phyloP scores from a whole-genome alignment of 768 basidiomycete species.

The Suillus americanus region DNA sequence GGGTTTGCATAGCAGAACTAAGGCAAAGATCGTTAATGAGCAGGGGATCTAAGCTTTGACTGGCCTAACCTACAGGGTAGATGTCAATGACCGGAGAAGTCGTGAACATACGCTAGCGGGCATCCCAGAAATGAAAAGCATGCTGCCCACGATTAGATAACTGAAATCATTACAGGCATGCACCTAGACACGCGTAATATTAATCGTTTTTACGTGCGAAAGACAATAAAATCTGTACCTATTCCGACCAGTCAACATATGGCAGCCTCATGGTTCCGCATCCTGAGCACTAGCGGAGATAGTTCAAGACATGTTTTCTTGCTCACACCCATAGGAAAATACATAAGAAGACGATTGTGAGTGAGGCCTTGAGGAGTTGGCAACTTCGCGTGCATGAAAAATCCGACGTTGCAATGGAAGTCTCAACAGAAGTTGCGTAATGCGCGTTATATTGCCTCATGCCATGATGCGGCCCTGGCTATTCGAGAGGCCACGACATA shows the following conservation, averaged over 20 bases:
- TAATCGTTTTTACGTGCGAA: not conserved
- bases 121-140: constrained; percentile 4
- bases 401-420: not conserved
- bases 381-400: not conserved
- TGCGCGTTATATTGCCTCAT: not conserved
- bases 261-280: not conserved
- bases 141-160: constrained; percentile 1
- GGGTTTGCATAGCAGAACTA: not conserved
- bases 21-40: not conserved
- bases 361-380: not conserved
- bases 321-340: not conserved
- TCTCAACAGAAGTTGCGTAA: not conserved
- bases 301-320: not conserved
- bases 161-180: not conserved
- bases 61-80: not conserved
- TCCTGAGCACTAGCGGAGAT: not conserved
- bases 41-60: not conserved
- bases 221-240: not conserved
- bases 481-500: not conserved
- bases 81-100: not conserved
- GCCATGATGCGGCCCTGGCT: not conserved
- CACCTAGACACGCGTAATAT: not conserved
- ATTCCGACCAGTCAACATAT: not conserved
- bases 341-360: not conserved
- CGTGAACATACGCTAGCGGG: not conserved